phyloP scores from a whole-genome alignment of 306 rosid genomes.

The Oxytropis ochrocephala region DNA sequence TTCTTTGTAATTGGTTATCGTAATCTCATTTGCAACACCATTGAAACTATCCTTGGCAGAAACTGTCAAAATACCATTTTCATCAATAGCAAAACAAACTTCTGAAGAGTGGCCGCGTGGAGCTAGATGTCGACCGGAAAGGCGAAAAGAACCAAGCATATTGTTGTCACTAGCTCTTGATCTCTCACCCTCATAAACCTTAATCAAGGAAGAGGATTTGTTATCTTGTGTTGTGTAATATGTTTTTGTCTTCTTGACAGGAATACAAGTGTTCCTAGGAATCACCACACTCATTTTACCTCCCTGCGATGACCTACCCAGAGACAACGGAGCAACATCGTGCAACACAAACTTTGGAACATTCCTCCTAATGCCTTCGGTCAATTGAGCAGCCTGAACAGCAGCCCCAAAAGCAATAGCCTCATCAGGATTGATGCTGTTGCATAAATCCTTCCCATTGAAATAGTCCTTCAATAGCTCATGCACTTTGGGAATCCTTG shows the following conservation, averaged over 20 bases:
- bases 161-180: slow-evolving; percentile 20
- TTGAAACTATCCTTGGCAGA: no score
- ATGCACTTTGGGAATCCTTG: neutral
- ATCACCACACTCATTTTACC: no score
- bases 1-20: neutral
- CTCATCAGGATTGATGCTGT: neutral
- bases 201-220: slow-evolving; percentile 22
- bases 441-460: no score
- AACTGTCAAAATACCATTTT: no score
- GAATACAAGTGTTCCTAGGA: slow-evolving; percentile 44
- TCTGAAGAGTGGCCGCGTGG: slow-evolving; percentile 32
- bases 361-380: no score
- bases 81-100: slow-evolving; percentile 23
- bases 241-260: neutral
- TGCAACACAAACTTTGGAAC: slow-evolving; percentile 21
- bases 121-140: slow-evolving; percentile 33
- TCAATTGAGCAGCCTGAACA: neutral
- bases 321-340: slow-evolving; percentile 43
- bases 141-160: slow-evolving; percentile 28
- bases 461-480: no score
- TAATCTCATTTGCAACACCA: no score
- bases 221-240: neutral
- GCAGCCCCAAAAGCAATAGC: slow-evolving; percentile 16
- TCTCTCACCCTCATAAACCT: neutral
- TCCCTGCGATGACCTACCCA: neutral